Evolutionary conservation across 495 filamentous ascomycete species (phyloP), one percentile per base, ranked within the genome.

Genomic region (Aspergillus bertholletiae): DNA sequence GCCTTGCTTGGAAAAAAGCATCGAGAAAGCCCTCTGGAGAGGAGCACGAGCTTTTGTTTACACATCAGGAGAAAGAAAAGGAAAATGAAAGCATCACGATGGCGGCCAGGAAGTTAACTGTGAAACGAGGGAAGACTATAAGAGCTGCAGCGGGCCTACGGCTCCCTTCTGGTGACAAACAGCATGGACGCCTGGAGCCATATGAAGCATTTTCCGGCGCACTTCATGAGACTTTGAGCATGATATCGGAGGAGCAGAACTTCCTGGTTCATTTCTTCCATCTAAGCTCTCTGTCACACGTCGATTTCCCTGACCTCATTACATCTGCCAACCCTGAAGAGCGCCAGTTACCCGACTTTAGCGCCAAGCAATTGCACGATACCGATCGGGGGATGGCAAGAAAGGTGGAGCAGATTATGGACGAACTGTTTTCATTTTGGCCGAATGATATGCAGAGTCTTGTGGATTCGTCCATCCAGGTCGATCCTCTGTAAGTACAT

Each of bases 211-310:
- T 96, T 70, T 77, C 84, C 2, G 87, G 87, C 30, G 81, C 86
- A 15, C 74, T 97, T 40, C 84, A 88, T 46, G 90, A 96, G 68
- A 82, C 89, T 51, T 70, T 90, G 43, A 86, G 84, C 20, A 80
- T 94, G 54, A 84, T 96, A 35, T 86, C 87, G 46, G 88, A 88
- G 56, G 93, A 97, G 73, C 93, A 97, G 68, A 96, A 96, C 63
- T 97, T 97, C 61, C 74, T 96, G 24, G 84, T 95, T 21, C 88
- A 94, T 51, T 94, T 96, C 71, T 97, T 97, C 76, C 91, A 96
- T 52, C 80, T 94, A 8, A 87, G 84, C 30, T 94, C 90, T 15
- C 75, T 89, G 12, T 82, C 87, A 50, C 85, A 79, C 13, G 71
- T 79, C 13, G 92, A 97, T 59, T 97, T 96, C 60, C 76, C 85